Evolutionary conservation across 192 early-diverging fungal genomes (phyloP), one percentile per base, ranked within the genome.

Genomic region (Podila verticillata): DNA sequence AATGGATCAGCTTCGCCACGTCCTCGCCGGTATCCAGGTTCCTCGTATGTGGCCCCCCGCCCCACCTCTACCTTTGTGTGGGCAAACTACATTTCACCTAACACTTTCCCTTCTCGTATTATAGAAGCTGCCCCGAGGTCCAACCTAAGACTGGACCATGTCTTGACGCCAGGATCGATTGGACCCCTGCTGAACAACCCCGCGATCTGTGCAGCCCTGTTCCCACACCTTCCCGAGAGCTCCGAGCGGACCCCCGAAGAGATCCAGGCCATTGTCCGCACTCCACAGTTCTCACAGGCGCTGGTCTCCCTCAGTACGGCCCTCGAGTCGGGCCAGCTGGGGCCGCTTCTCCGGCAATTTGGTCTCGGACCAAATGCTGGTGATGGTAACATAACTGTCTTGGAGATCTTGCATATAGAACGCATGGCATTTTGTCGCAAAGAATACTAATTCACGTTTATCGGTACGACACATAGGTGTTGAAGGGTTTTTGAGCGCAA

Each of bases 251-350:
- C 82, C 0, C 84, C 83, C 13, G 83, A 84, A 35, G 85, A 88
- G 57, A 69, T 88, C 20, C 75, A 72, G 31, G 85, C 79, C n/a
- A 75, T 88, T 30, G 71, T 85, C 10, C 68, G 74, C n/a, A 83
- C 80, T 7, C 85, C 87, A 34, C 87, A 88, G 47, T 88, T 88
- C 65, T 69, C 72, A 39, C 82, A 86, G 75, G 83, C 87, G 10
- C 63, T 88, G n/a, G 84, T 86, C n/a, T 74, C 75, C 6, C 65
- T 88, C 56, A 86, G 79, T 44, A 68, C 73, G 15, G 87, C 87
- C 22, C 59, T 88, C 15, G 83, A 85, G 63, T 85, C 85, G 13
- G 87, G 87, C 7, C 85, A 88, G 64, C 66, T 88, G n/a, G 85
- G 87, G 1, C 85, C 87, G 13, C 56, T 88, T 2, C 58, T 86